Base-by-base conservation (phyloP, 2,329 filamentous ascomycete genomes). In the Aotearoamyces nothofagi region DNA sequence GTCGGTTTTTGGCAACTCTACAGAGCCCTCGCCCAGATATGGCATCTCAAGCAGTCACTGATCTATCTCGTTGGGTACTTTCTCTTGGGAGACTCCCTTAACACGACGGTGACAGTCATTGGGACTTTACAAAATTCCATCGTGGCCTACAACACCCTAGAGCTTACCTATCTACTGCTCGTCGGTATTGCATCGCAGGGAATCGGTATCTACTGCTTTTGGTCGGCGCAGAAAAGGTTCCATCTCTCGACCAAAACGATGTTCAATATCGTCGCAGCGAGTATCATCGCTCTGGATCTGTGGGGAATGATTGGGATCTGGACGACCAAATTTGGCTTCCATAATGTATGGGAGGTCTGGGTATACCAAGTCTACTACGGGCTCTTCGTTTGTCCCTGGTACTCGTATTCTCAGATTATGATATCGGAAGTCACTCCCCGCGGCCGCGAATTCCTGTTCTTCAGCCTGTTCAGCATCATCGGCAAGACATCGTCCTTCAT, bases 361-460 rank as follows among this genome's bases (percentile, higher is more conserved):
- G 28, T 56, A 0, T 60, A 58, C 35, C 57, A 60, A 37, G 51
- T 49, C 6, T 74, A 71, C 38, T 78, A 77, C 40, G 73, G 74
- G 0, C 54, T 79, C 1, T 62, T 77, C 26, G 67, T 78, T 5
- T 76, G 72, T 37, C 72, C 73, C 0, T 78, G 72, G 72, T 78
- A 78, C 48, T 70, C 66, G 26, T 79, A 79, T 49, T 69, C 63
- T 0, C 73, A 78, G 45, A 78, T 73, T 41, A 73, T 79, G 63
- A 79, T 79, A 39, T 69, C 64, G 3, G 74, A 77, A 39, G 70
- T 79, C 2, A 77, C 72, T 0, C 74, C 74, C 0, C 58, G 69
- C 5, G 73, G 73, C 20, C 70, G 77, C 41, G 75, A 78, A 39
- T 78, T 77, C 40, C 53, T 79, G 8, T 79, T 79, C 56, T 80